phyloP scores from a whole-genome alignment of 2,329 filamentous ascomycete species.

The Macrophomina phaseolina region DNA sequence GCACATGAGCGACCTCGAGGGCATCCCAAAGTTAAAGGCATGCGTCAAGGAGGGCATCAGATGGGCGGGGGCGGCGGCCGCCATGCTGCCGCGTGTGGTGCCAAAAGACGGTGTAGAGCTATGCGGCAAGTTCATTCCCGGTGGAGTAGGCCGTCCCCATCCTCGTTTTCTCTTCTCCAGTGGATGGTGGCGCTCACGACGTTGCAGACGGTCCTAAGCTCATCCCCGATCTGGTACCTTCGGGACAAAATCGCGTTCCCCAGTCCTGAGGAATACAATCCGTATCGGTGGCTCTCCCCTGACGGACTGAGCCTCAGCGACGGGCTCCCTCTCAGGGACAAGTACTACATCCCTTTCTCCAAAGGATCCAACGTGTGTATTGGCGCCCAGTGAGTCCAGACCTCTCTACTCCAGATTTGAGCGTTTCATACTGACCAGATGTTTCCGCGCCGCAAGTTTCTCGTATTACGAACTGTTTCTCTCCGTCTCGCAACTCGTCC shows the following conservation, averaged over 20 bases:
- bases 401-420: background rate
- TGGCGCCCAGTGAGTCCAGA: constrained; percentile 12
- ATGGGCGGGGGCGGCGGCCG: constrained; percentile 9
- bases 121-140: background rate
- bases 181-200: background rate
- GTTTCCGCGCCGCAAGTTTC: background rate
- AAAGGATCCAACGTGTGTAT: constrained; percentile 15
- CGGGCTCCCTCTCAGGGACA: constrained; percentile 2
- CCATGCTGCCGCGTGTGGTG: constrained; percentile 6
- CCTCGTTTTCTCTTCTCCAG: background rate
- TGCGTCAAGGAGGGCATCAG: constrained; percentile 8
- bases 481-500: constrained; percentile 1
- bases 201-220: constrained; percentile 3
- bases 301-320: constrained; percentile 3
- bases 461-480: constrained; percentile 22
- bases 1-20: background rate
- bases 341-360: constrained; percentile 18
- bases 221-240: constrained; percentile 20
- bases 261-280: constrained; percentile 10
- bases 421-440: background rate
- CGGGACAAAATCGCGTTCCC: constrained; percentile 16
- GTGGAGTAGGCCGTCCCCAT: background rate
- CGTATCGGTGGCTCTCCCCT: constrained; percentile 10
- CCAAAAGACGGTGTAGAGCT: constrained; percentile 5
- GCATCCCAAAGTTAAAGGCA: constrained; percentile 1